Conservation (phyloP, 306 rosid genomes). For the Ammopiptanthus mongolicus region DNA sequence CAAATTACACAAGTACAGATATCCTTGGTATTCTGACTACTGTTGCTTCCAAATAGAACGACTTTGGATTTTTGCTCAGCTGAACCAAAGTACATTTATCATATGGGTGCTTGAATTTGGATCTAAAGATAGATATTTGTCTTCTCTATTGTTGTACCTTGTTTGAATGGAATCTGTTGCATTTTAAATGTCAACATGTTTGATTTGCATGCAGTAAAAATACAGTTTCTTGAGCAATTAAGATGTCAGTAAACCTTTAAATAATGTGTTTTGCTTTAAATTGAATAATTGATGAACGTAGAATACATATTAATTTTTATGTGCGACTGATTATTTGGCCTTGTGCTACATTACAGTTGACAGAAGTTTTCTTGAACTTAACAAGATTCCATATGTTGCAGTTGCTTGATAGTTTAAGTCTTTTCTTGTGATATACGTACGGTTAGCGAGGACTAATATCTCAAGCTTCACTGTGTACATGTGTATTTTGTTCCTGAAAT, state of each 20-base stretch:
- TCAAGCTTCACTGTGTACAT: slow-evolving; percentile 11
- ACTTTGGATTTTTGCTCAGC: slow-evolving; percentile 8
- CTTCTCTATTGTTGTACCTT: slow-evolving; percentile 20
- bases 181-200: background rate
- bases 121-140: slow-evolving; percentile 28
- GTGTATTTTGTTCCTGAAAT: slow-evolving; percentile 31
- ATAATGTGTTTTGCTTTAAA: slow-evolving; percentile 12
- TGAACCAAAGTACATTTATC: slow-evolving; percentile 10
- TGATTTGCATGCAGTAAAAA: background rate
- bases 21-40: background rate
- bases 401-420: background rate
- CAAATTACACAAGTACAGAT: background rate
- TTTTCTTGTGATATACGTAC: background rate
- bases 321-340: background rate
- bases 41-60: slow-evolving; percentile 15
- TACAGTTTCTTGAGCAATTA: background rate
- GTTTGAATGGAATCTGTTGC: slow-evolving; percentile 30
- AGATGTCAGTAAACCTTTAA: background rate
- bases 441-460: slow-evolving; percentile 12
- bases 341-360: slow-evolving; percentile 20
- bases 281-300: background rate
- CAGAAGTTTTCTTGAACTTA: slow-evolving; percentile 19
- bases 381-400: slow-evolving; percentile 18
- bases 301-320: background rate
- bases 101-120: slow-evolving; percentile 13